A percentile compares a stretch with the other conserved stretches of the same genome.
Conservation (phyloP, 257 asterid species). For the Solanum infundibuliforme region DNA sequence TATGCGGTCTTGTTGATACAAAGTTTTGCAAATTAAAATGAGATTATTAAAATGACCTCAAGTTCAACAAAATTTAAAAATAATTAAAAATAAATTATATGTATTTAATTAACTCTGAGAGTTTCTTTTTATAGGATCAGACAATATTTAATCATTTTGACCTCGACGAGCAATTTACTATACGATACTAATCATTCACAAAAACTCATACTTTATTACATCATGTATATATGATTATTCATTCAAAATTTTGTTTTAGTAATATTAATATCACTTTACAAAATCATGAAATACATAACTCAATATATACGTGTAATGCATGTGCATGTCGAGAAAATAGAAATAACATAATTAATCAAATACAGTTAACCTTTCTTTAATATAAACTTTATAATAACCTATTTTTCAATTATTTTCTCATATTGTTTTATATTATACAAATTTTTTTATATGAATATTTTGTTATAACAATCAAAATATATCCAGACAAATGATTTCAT, state of each 20-base stretch:
- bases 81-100: neutral
- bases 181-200: neutral
- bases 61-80: neutral
- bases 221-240: neutral
- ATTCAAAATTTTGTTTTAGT: neutral
- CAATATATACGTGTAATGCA: too few relatives aligned
- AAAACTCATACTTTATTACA: neutral
- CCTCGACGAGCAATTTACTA: neutral
- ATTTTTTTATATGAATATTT: neutral
- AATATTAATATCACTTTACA: neutral
- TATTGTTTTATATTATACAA: too few relatives aligned
- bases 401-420: too few relatives aligned
- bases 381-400: too few relatives aligned
- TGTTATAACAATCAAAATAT: neutral
- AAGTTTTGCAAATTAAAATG: fast-evolving
- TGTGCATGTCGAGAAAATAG: too few relatives aligned
- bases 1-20: constrained; percentile 17
- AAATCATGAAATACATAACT: neutral
- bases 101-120: neutral
- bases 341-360: too few relatives aligned
- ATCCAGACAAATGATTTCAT: neutral
- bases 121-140: neutral
- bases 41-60: neutral
- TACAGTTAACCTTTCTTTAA: too few relatives aligned
- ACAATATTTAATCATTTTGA: neutral